Percentiles rank a stretch among this genome's conserved stretches.
These are phyloP conservation scores for Russula sp. DNA, from an alignment of 768 basidiomycete species.

Conservation along the genomic window DNA sequence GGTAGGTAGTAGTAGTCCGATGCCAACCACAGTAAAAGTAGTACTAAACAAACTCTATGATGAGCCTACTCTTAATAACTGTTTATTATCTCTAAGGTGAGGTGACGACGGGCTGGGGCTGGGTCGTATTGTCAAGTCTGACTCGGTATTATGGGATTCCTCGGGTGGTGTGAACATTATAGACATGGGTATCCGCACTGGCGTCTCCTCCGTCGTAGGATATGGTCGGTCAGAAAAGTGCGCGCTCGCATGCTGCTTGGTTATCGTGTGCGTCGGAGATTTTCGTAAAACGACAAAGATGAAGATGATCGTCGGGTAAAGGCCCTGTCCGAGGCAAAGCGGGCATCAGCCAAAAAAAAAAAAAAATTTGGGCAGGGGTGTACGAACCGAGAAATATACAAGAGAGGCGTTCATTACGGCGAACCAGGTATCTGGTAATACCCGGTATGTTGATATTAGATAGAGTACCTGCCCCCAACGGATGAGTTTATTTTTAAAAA, in stretches of 20 bases:
- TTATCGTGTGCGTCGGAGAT: constrained; percentile 16
- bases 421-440: constrained; percentile 15
- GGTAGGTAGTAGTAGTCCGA: too few species aligned
- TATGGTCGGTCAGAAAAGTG: not conserved
- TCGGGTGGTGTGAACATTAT: not conserved
- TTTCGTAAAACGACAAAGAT: constrained; percentile 19
- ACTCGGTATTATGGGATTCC: not conserved
- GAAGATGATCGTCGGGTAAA: constrained; percentile 18
- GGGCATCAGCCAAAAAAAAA: not conserved
- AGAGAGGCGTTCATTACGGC: constrained; percentile 18
- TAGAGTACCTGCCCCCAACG: constrained; percentile 11
- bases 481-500: not conserved
- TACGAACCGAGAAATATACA: constrained; percentile 17
- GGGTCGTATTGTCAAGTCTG: constrained; percentile 11
- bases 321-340: constrained; percentile 6
- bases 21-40: not conserved
- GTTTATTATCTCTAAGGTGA: constrained; percentile 1
- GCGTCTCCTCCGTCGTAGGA: not conserved
- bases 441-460: constrained; percentile 9
- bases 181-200: constrained; percentile 9
- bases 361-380: not conserved
- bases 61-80: constrained; percentile 1
- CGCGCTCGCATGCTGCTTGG: not conserved
- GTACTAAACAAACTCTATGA: not conserved
- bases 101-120: not conserved